phyloP scores from a whole-genome alignment of 192 early-diverging fungal genomes.

The Rhizophagus sp. region DNA sequence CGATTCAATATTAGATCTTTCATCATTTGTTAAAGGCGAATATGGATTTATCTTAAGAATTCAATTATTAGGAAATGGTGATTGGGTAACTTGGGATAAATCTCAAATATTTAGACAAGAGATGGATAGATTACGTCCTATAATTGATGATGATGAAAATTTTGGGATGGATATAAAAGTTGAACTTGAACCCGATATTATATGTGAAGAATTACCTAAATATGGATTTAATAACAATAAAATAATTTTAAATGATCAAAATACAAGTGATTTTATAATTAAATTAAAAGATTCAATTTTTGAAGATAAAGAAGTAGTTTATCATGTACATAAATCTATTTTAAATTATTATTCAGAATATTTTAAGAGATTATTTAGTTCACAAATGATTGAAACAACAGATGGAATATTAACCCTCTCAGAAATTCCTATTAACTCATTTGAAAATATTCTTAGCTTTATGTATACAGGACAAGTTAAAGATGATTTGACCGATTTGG shows the following conservation, averaged over 20 bases:
- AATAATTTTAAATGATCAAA: background rate
- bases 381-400: background rate
- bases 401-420: background rate
- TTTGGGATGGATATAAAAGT: background rate
- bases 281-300: background rate
- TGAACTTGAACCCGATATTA: background rate
- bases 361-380: background rate
- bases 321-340: background rate
- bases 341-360: background rate
- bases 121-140: background rate
- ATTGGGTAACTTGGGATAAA: background rate
- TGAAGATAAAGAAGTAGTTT: background rate
- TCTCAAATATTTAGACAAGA: background rate
- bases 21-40: background rate
- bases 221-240: background rate
- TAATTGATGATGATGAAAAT: slow-evolving; percentile 1
- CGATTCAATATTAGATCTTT: background rate
- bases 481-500: background rate
- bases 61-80: background rate
- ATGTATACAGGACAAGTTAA: background rate
- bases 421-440: background rate
- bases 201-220: background rate
- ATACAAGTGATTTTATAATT: slow-evolving; percentile 3
- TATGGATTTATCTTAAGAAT: background rate
- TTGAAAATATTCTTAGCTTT: background rate